A percentile compares a stretch with the other conserved stretches of the same genome.
phyloP scores from a whole-genome alignment of 2,329 filamentous ascomycete species.

The Sporothrix mexicana region DNA sequence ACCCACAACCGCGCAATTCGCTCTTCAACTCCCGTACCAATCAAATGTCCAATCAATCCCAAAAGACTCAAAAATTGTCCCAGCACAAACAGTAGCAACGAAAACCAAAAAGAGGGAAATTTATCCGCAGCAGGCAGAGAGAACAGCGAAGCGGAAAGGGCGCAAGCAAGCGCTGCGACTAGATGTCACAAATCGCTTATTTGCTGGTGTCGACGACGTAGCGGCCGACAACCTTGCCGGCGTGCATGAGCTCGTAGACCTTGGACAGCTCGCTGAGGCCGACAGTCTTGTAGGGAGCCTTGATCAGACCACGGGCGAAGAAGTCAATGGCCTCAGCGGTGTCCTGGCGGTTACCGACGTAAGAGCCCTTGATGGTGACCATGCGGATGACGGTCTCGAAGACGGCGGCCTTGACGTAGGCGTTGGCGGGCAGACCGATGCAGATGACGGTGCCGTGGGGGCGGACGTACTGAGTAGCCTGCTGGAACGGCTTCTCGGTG shows the following conservation, averaged over 20 bases:
- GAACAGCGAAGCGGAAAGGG: not conserved
- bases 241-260: conserved; percentile 78
- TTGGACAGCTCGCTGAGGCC: conserved; percentile 79
- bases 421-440: conserved; percentile 84
- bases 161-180: not conserved
- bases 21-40: conserved; percentile 19
- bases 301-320: conserved; percentile 81
- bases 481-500: conserved; percentile 91
- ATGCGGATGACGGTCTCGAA: conserved; percentile 89
- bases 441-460: conserved; percentile 82
- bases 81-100: not conserved
- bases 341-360: conserved; percentile 92
- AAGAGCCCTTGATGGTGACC: conserved; percentile 90
- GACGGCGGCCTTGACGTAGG: conserved; percentile 80
- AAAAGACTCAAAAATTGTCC: not conserved
- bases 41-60: not conserved
- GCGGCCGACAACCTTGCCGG: conserved; percentile 75
- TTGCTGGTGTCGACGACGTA: conserved; percentile 77
- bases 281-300: conserved; percentile 83
- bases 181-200: conserved; percentile 24
- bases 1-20: not conserved
- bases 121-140: not conserved
- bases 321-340: conserved; percentile 90
- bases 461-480: conserved; percentile 87
- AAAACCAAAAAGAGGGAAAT: not conserved